phyloP scores from a whole-genome alignment of 371 early-diverging fungal species.

The Saksenaea vasiformis region DNA sequence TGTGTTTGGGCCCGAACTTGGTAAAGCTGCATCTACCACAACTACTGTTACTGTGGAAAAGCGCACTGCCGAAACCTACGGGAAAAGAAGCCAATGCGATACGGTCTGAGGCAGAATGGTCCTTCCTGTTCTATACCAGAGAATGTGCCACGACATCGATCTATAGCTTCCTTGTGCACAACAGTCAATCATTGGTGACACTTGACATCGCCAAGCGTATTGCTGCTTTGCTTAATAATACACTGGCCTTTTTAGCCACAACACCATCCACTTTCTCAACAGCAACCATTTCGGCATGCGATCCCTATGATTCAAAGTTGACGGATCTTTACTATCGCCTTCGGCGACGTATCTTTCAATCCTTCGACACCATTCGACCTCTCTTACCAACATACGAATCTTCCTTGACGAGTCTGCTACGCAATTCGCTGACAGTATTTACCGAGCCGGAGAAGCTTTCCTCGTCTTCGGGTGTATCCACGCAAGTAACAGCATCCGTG shows the following conservation, averaged over 20 bases:
- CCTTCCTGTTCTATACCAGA: conserved; percentile 63
- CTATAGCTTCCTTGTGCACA: conserved; percentile 72
- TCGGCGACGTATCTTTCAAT: conserved; percentile 71
- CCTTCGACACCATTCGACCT: conserved; percentile 70
- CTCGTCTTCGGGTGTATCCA: conserved; percentile 55
- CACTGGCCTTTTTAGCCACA: conserved; percentile 64
- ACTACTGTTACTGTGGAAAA: conserved; percentile 72
- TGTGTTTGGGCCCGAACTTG: conserved; percentile 82
- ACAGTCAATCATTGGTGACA: conserved; percentile 65
- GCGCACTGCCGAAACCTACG: conserved; percentile 64
- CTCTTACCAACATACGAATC: conserved; percentile 67
- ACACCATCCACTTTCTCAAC: conserved; percentile 57
- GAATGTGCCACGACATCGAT: conserved; percentile 76
- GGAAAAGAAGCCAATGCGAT: conserved; percentile 59
- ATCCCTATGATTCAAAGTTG: conserved; percentile 46
- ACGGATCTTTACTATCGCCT: conserved; percentile 66
- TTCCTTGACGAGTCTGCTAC: conserved; percentile 56
- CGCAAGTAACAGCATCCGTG: conserved; percentile 51
- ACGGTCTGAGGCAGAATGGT: conserved; percentile 71
- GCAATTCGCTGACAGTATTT: conserved; percentile 55
- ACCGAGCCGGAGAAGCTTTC: conserved; percentile 58
- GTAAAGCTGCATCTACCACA: conserved; percentile 83
- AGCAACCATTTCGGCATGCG: conserved; percentile 43
- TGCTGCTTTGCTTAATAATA: conserved; percentile 77
- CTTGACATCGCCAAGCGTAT: conserved; percentile 83